Evolutionary conservation across 495 filamentous ascomycete species (phyloP).

Genomic region (Copromyces sp.): DNA sequence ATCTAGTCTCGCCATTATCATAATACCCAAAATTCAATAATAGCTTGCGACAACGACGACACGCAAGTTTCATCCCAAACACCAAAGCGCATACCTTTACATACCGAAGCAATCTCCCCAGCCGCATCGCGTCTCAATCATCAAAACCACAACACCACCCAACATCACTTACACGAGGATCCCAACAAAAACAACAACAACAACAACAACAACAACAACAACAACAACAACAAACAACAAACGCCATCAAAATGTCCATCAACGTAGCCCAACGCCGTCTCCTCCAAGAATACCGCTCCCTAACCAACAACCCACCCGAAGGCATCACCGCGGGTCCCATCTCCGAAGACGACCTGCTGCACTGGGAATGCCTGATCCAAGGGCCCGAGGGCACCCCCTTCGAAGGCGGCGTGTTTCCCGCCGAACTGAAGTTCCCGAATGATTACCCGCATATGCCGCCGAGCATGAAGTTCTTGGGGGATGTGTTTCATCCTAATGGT

Average conservation of each 20-base stretch:
- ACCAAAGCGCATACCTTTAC: not conserved
- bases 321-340: constrained; percentile 94
- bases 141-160: not conserved
- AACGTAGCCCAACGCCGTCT: constrained; percentile 82
- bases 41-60: not conserved
- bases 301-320: constrained; percentile 67
- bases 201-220: not conserved
- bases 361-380: constrained; percentile 95
- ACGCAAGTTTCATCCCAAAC: not conserved
- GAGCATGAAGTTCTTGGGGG: constrained; percentile 85
- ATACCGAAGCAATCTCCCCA: not conserved
- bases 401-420: constrained; percentile 87
- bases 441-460: constrained; percentile 93
- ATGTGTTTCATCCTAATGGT: constrained; percentile 98
- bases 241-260: constrained; percentile 39
- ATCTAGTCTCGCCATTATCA: not conserved
- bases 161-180: not conserved
- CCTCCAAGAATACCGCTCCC: constrained; percentile 86
- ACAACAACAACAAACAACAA: not conserved
- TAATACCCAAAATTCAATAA: not conserved
- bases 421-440: constrained; percentile 87
- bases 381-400: constrained; percentile 94
- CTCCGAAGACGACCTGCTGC: constrained; percentile 87
- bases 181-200: not conserved
- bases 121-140: not conserved